Evolutionary conservation across 371 early-diverging fungal genomes (phyloP), one percentile per base, ranked within the genome.

Genomic region (Mucor piriformis): DNA sequence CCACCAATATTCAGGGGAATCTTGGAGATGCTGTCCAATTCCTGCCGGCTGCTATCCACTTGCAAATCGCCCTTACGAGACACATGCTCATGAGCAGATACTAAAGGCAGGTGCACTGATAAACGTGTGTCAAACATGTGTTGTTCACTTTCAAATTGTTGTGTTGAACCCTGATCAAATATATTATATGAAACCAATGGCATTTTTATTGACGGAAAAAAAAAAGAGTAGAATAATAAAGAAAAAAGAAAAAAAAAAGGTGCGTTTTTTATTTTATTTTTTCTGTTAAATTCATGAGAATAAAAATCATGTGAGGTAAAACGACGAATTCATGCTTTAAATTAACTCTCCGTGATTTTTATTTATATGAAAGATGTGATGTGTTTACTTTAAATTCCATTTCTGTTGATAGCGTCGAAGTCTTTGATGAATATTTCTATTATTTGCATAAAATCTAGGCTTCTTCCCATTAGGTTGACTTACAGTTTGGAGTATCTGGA

Each of bases 11-110:
- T 42, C 13, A 62, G 44, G 7, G 63, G 50, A 1, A 40, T 50
- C 34, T 50, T 62, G 13, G 63, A 61, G 20, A 48, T 61, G 12
- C 40, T 46, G n/a, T 48, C 38, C 16, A 49, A 40, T 42, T 72
- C 70, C 16, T 50, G 7, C 20, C 8, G n/a, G 8, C 8, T n/a
- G n/a, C n/a, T 42, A 5, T 42, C 42, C 18, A 3, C 6, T 20
- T 42, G n/a, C 8, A 29, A 42, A 18, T 6, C 4, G 20, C 18
- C 18, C 18, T 8, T 42, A 18, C 16, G 38, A 6, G 38, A 18
- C 8, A 42, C 18, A 18, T 18, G n/a, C 5, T 18, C 8, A n/a
- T 42, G 42, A 20, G 20, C 20, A 16, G 20, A 8, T 18, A 29
- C 29, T 42, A 8, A 18, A 6, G 42, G 42, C 18, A 42, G 18